A percentile compares a stretch with the other conserved stretches of the same genome.
Evolutionary conservation across 2,329 filamentous ascomycete genomes (phyloP).

Genomic region (Ascochyta clinopodiicola): DNA sequence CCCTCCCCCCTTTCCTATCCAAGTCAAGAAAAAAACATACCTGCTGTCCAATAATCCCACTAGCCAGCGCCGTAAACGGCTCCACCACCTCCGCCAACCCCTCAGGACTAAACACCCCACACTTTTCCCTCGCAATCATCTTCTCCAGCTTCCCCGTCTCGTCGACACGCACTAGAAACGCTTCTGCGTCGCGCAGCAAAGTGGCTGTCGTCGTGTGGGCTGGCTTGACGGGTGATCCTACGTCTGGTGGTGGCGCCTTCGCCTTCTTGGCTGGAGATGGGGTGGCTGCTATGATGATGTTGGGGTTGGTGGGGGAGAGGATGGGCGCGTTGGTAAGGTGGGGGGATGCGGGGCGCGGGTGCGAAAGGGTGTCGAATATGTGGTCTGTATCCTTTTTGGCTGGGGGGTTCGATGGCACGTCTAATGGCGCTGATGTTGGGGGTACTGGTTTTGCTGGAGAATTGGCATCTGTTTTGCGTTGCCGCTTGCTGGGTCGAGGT

Average conservation of each 20-base stretch:
- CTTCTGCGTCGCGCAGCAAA: constrained; percentile 76
- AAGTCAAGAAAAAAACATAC: constrained; percentile 25
- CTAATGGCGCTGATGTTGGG: constrained; percentile 56
- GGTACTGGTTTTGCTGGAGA: constrained; percentile 32
- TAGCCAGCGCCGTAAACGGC: constrained; percentile 82
- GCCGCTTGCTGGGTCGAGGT: constrained; percentile 41
- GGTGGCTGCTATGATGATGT: constrained; percentile 58
- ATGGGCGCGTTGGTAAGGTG: constrained; percentile 72
- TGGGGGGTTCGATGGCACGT: constrained; percentile 33
- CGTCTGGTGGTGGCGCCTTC: constrained; percentile 1
- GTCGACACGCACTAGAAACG: constrained; percentile 78
- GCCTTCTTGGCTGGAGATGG: constrained; percentile 36
- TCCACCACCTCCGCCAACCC: constrained; percentile 86
- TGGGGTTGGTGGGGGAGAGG: constrained; percentile 73
- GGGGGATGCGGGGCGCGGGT: constrained; percentile 65
- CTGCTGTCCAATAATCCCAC: constrained; percentile 94
- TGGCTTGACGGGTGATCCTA: constrained; percentile 7
- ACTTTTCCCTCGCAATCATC: constrained; percentile 76
- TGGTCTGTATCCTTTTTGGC: constrained; percentile 12
- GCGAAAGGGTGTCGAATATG: constrained; percentile 34
- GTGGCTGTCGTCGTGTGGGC: constrained; percentile 69
- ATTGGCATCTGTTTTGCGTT: constrained; percentile 16
- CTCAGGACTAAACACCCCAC: constrained; percentile 78
- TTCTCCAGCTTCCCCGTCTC: constrained; percentile 63
- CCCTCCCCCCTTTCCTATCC: too few relatives aligned